These are phyloP conservation scores for Hypoxylon fuscum DNA, from an alignment of 495 filamentous ascomycete genomes.

Conservation along the genomic window DNA sequence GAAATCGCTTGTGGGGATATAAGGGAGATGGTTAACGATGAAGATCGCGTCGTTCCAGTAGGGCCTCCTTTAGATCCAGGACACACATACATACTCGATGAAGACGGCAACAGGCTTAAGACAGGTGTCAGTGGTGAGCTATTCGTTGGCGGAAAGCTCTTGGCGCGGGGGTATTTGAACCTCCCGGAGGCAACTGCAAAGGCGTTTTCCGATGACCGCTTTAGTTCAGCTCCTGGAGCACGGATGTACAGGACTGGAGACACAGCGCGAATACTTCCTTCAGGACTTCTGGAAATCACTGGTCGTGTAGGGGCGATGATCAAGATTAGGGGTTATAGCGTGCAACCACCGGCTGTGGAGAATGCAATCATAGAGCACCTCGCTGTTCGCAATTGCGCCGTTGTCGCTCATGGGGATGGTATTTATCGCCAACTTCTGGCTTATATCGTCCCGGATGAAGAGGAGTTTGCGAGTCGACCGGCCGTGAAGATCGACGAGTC, in stretches of 20 bases:
- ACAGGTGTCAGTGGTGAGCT: constrained; percentile 65
- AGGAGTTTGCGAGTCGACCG: constrained; percentile 60
- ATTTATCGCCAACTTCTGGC: constrained; percentile 71
- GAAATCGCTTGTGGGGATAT: constrained; percentile 78
- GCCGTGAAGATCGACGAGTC: constrained; percentile 64
- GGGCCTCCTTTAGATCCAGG: constrained; percentile 66
- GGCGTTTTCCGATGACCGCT: constrained; percentile 66
- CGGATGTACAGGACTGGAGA: constrained; percentile 79
- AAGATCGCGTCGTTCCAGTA: constrained; percentile 62
- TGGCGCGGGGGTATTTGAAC: constrained; percentile 78
- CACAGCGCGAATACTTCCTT: constrained; percentile 67
- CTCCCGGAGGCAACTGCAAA: constrained; percentile 71
- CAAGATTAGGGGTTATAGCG: constrained; percentile 71
- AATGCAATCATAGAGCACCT: constrained; percentile 67
- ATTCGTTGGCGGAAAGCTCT: constrained; percentile 71
- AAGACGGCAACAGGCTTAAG: constrained; percentile 60
- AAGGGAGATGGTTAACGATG: constrained; percentile 63
- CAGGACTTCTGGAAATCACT: constrained; percentile 73
- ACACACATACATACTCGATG: constrained; percentile 69
- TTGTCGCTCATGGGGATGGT: constrained; percentile 70
- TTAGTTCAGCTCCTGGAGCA: constrained; percentile 47
- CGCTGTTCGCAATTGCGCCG: constrained; percentile 67
- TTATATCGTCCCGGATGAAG: constrained; percentile 70
- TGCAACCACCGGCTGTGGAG: constrained; percentile 73
- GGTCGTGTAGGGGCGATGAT: constrained; percentile 76